phyloP scores from a whole-genome alignment of 164 flowering plant species.

The Stephania japonica region DNA sequence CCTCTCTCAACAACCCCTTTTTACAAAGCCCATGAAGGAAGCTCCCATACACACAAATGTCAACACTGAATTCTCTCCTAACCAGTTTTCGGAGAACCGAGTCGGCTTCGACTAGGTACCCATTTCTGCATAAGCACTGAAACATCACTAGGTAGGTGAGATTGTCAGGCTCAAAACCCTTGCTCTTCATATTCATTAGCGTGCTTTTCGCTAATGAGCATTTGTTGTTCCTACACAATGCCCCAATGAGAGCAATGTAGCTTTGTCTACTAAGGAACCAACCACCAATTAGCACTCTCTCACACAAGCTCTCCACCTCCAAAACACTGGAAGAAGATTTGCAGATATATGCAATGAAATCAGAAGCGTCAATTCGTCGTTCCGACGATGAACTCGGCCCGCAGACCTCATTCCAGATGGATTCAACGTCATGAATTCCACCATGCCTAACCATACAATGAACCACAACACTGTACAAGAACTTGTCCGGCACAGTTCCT shows the following conservation, averaged over 20 bases:
- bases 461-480: conserved; percentile 30
- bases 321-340: conserved; percentile 21
- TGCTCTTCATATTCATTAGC: conserved; percentile 25
- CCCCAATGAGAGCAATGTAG: conserved; percentile 34
- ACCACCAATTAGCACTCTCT: conserved; percentile 27
- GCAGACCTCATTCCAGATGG: conserved; percentile 28
- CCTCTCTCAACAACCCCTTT: conserved; percentile 35
- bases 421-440: conserved; percentile 25
- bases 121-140: conserved; percentile 36
- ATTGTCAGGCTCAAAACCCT: conserved; percentile 24
- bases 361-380: conserved; percentile 20
- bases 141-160: conserved; percentile 27
- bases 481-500: conserved; percentile 19
- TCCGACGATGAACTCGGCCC: conserved; percentile 9
- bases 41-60: conserved; percentile 35
- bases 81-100: conserved; percentile 29
- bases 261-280: conserved; percentile 23
- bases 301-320: conserved; percentile 21
- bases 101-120: conserved; percentile 34
- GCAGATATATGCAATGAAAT: conserved; percentile 23
- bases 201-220: conserved; percentile 21
- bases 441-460: conserved; percentile 29
- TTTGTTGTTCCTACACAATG: conserved; percentile 28
- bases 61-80: conserved; percentile 20
- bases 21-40: conserved; percentile 37